Conservation (phyloP, 2,329 filamentous ascomycete genomes). For the Chaetomiaceae sp. region DNA sequence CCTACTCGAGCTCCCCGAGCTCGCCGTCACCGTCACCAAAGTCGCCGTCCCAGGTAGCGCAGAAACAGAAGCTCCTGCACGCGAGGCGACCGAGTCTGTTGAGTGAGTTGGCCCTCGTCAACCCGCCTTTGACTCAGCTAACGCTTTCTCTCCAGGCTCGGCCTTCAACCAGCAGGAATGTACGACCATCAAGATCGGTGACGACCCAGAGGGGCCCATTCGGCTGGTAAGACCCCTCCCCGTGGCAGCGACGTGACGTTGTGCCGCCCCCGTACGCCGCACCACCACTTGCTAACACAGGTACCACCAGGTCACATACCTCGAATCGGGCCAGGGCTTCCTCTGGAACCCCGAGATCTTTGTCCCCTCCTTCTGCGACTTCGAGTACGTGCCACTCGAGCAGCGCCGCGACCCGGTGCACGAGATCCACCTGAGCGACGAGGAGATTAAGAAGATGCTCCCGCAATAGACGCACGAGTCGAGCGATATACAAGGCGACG, state of each 20-base stretch:
- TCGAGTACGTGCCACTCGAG: slow-evolving; percentile 70
- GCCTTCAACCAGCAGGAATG: slow-evolving; percentile 70
- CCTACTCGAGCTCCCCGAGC: slow-evolving; percentile 53
- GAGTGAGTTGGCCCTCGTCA: slow-evolving; percentile 42
- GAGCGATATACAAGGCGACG: background rate
- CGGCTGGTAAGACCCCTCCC: slow-evolving; percentile 57
- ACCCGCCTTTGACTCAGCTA: slow-evolving; percentile 24
- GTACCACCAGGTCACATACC: slow-evolving; percentile 64
- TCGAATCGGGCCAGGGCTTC: slow-evolving; percentile 75
- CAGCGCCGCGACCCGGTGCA: slow-evolving; percentile 71
- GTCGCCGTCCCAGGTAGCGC: slow-evolving; percentile 29
- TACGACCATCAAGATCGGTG: slow-evolving; percentile 75
- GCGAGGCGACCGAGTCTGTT: slow-evolving; percentile 57
- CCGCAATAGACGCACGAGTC: slow-evolving; percentile 47
- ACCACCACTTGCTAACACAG: slow-evolving; percentile 7
- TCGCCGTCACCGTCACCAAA: slow-evolving; percentile 41
- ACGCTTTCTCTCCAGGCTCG: slow-evolving; percentile 49
- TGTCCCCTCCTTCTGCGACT: slow-evolving; percentile 71
- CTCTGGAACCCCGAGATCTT: slow-evolving; percentile 85
- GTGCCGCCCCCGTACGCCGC: background rate
- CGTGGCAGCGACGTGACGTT: background rate
- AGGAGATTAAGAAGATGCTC: slow-evolving; percentile 66
- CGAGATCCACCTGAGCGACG: slow-evolving; percentile 73
- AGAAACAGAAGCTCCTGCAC: slow-evolving; percentile 44
- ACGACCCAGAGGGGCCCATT: slow-evolving; percentile 63